Evolutionary conservation across 352 stramenopile species (phyloP), one percentile per base, ranked within the genome.

Genomic region (Globisporangium emineosum): DNA sequence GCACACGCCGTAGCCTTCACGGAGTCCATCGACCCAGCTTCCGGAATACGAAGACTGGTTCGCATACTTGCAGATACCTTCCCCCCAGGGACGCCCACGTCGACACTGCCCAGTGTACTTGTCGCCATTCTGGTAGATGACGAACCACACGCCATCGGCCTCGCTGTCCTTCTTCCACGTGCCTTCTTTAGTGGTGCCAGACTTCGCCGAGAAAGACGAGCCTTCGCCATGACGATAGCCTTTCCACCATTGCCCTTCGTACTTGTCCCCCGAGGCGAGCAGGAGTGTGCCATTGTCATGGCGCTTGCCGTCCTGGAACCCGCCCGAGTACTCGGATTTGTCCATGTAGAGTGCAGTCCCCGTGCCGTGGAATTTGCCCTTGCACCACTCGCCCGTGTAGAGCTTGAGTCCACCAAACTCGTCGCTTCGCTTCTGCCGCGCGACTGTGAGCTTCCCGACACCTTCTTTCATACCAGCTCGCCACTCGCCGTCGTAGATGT

Each of bases 11-110:
- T 76, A 71, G 3, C 91, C 92, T 69, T 97, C 81, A 53, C 88
- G 77, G 19, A 90, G 66, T 3, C 88, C 90, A 50, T 96, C 77
- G 6, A 88, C 62, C 80, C 81, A 98, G 9, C 71, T 62, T 0
- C 96, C 96, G 2, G 83, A 91, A 65, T 98, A 98, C 13, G 96
- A 82, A 58, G 93, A 86, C 10, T 93, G 93, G 56, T 96, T 96
- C 25, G 83, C 72, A 32, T 97, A 97, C 58, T 96, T 94, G 57
- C 92, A 96, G 0, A 89, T 90, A 1, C 96, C 96, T 60, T 87
- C 72, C 10, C 84, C 84, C 80, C 81, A 90, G 27, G 84, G 79
- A 9, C 77, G 71, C 0, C 82, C 81, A n/a, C 78, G 77, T 17
- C 74, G 77, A 32, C 81, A 88, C 15, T 75, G 64, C 19, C 84